These are phyloP conservation scores for Lantana camara DNA, from an alignment of 257 asterid genomes.

Conservation along the genomic window DNA sequence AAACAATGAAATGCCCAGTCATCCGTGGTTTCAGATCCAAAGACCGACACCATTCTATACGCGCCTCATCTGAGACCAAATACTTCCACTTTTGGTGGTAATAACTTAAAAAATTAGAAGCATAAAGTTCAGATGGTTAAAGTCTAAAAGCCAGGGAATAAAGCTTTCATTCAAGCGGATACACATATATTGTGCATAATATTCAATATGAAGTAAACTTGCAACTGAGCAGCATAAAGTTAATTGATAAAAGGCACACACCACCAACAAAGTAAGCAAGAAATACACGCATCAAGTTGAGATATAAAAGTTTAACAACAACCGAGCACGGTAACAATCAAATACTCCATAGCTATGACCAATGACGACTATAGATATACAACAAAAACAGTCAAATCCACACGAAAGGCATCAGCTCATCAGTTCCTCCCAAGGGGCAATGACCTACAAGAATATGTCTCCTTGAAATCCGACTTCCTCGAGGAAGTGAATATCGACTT, in stretches of 20 bases:
- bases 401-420: conserved; percentile 29
- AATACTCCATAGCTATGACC: conserved; percentile 9
- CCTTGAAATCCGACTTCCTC: conserved; percentile 73
- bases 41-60: too few species aligned
- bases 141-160: too few species aligned
- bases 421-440: conserved; percentile 93
- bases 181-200: too few species aligned
- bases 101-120: too few species aligned
- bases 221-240: background rate
- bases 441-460: conserved; percentile 84
- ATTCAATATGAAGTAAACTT: background rate
- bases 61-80: too few species aligned
- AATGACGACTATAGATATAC: conserved; percentile 23
- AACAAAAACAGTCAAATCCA: conserved; percentile 32
- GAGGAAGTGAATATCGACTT: conserved; percentile 90
- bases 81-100: too few species aligned
- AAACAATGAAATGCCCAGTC: too few species aligned
- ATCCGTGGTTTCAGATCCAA: too few species aligned
- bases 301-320: background rate
- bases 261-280: background rate
- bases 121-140: too few species aligned
- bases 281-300: too few species aligned
- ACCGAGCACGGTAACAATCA: conserved; percentile 13
- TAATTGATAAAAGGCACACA: background rate
- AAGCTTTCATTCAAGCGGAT: too few species aligned